A percentile compares a stretch with the other conserved stretches of the same genome.
phyloP scores from a whole-genome alignment of 768 basidiomycete genomes.

The Trametes gibbosa region DNA sequence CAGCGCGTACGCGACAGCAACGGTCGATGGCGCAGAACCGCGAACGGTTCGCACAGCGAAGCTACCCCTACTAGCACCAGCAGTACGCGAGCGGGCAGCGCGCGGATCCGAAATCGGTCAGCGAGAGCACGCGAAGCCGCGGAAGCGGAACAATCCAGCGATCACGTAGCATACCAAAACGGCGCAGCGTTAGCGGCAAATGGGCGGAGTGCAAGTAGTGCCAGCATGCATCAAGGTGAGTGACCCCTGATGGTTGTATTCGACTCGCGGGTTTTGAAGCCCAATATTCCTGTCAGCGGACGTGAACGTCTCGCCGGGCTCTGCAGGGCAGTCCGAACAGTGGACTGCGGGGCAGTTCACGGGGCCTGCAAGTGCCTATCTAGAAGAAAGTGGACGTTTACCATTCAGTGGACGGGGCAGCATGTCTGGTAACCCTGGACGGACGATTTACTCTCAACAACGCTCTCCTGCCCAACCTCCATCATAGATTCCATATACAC shows the following conservation, averaged over 20 bases:
- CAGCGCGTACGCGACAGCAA: slow-evolving; percentile 15
- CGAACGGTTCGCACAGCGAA: slow-evolving; percentile 7
- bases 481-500: not conserved
- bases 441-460: slow-evolving; percentile 29
- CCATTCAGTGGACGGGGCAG: not conserved
- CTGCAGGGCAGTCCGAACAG: not conserved
- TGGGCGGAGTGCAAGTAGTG: not conserved
- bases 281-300: not conserved
- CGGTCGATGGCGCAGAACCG: slow-evolving; percentile 16
- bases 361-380: slow-evolving; percentile 22
- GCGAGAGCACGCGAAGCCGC: slow-evolving; percentile 16
- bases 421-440: slow-evolving; percentile 25
- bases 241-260: not conserved
- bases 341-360: slow-evolving; percentile 12
- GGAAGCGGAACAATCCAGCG: not conserved
- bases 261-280: no score
- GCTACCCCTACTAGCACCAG: slow-evolving; percentile 2
- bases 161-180: not conserved
- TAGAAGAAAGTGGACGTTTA: slow-evolving; percentile 16
- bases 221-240: slow-evolving; percentile 6
- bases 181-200: not conserved
- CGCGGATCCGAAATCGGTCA: slow-evolving; percentile 13
- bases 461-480: slow-evolving; percentile 13
- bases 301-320: not conserved
- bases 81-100: slow-evolving; percentile 12